Evolutionary conservation across 768 basidiomycete genomes (phyloP), one percentile per base, ranked within the genome.

Genomic region (Lentinula guzmanii): DNA sequence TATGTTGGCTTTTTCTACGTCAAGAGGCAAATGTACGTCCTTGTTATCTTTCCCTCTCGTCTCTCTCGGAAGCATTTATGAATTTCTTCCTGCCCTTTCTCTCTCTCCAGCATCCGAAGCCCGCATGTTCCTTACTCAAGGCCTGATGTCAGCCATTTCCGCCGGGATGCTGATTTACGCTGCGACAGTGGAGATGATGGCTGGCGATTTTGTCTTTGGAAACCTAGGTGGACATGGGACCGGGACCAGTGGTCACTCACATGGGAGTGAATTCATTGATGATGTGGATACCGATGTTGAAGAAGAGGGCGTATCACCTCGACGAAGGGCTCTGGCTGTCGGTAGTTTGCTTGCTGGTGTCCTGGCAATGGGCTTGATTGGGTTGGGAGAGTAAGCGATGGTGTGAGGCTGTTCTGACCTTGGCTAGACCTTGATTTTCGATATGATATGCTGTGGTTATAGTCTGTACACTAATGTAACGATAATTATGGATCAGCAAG

Each of bases 161-260:
- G 89, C 90, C 0, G 90, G 91, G 3, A 86, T 93, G 87, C 80
- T 93, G 53, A 91, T 87, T 50, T 93, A 92, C 66, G 91, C 87
- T 0, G 83, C 87, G 10, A 89, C 86, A 9, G 90, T 93, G 6
- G 91, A 93, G 78, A 93, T 93, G 88, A 82, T 93, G 56, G 91
- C 89, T 0, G 91, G 84, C 2, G 91, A 93, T 71, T 92, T 93
- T 65, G 88, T 93, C 46, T 87, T 89, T 73, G 88, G 90, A 42
- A 84, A 84, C 62, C 77, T 79, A 46, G 68, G 75, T 65, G 71
- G 74, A 15, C 76, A 71, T 77, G 77, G 79, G 72, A 74, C 31
- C 72, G 75, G 62, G 65, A 70, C 16, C 72, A 37, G 37, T 62
- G 66, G 63, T 24, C 55, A 56, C 16, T 56, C 55, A 16, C 55